phyloP scores from a whole-genome alignment of 306 rosid species.

The Vachellia collinsii region DNA sequence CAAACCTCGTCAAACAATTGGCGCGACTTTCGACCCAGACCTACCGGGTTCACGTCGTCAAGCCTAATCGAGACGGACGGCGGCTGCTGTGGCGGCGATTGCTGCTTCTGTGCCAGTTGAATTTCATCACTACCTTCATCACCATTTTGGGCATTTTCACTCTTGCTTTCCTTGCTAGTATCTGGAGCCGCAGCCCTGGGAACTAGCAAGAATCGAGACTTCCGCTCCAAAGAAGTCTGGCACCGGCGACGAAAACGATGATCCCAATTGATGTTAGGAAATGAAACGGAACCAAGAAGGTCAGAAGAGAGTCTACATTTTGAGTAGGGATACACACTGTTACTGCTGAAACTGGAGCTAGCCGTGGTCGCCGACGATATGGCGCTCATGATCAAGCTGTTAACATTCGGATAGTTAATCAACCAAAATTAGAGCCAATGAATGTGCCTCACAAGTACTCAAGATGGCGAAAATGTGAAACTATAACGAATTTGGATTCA shows the following conservation, averaged over 20 bases:
- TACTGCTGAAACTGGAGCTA: constrained; percentile 31
- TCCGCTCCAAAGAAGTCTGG: neutral
- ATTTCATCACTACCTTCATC: constrained; percentile 12
- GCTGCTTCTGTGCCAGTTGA: constrained; percentile 24
- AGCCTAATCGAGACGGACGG: constrained; percentile 57
- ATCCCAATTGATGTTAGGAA: constrained; percentile 25
- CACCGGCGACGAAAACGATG: neutral
- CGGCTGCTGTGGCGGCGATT: constrained; percentile 29
- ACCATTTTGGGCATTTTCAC: constrained; percentile 19
- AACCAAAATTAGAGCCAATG: neutral
- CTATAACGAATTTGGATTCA: neutral
- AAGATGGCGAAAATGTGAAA: neutral
- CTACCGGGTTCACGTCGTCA: constrained; percentile 92
- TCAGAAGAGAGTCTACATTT: constrained; percentile 22
- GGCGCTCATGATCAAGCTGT: constrained; percentile 34
- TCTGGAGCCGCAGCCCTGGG: constrained; percentile 39
- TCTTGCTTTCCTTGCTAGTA: constrained; percentile 38
- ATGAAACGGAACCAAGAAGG: constrained; percentile 30
- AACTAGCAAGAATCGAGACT: constrained; percentile 11
- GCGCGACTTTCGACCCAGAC: constrained; percentile 81
- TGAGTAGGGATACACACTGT: constrained; percentile 20
- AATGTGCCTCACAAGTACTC: neutral
- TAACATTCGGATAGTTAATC: neutral
- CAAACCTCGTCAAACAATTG: constrained; percentile 90
- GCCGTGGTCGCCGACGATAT: constrained; percentile 30